Conservation (phyloP, 2,329 filamentous ascomycete species). For the Dothistroma septosporum region DNA sequence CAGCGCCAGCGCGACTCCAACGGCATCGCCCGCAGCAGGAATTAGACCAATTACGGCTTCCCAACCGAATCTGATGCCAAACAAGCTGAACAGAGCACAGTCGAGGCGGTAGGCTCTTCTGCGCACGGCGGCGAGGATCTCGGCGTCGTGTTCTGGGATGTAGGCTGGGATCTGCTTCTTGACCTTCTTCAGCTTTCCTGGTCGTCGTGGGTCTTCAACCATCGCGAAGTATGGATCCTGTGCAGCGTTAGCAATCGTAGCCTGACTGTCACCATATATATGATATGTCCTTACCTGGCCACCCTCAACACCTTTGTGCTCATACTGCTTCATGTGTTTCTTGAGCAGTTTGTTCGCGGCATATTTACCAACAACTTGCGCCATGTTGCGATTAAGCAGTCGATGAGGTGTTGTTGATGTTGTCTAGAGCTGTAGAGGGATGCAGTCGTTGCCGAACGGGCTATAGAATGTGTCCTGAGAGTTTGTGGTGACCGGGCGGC, state of each 20-base stretch:
- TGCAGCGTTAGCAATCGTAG: not conserved
- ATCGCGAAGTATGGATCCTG: conserved; percentile 90
- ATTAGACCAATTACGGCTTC: conserved; percentile 77
- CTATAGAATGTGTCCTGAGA: too few species aligned
- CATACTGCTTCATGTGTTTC: conserved; percentile 47
- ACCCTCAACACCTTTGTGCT: conserved; percentile 39
- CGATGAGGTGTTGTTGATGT: not conserved
- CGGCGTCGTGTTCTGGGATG: conserved; percentile 74
- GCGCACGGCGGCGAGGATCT: conserved; percentile 81
- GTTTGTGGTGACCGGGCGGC: not conserved
- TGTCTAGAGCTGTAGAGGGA: not conserved
- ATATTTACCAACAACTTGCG: conserved; percentile 45
- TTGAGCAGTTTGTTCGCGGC: conserved; percentile 48
- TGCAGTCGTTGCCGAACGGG: not conserved
- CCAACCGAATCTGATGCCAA: conserved; percentile 85
- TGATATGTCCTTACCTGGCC: conserved; percentile 37
- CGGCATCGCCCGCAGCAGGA: conserved; percentile 72
- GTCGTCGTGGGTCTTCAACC: conserved; percentile 67
- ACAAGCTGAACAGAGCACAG: conserved; percentile 74
- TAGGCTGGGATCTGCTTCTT: conserved; percentile 81
- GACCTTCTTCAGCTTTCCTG: conserved; percentile 73
- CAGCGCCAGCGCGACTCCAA: conserved; percentile 69
- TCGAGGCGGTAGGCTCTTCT: conserved; percentile 81
- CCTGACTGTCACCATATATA: not conserved
- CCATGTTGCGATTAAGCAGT: conserved; percentile 38